These are phyloP conservation scores for Glomus cerebriforme DNA, from an alignment of 192 early-diverging fungal species.

Conservation along the genomic window DNA sequence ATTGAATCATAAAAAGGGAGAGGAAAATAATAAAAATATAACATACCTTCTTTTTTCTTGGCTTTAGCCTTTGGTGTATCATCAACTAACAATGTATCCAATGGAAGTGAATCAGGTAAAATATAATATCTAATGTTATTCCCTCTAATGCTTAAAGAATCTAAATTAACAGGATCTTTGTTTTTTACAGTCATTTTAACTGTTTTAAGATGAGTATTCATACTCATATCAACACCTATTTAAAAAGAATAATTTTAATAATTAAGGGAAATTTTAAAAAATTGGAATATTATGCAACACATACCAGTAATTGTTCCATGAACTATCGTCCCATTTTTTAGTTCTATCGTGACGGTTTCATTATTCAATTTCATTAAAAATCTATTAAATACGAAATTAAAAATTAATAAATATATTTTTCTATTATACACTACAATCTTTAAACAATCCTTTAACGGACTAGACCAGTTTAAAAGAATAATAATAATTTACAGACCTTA, in stretches of 20 bases:
- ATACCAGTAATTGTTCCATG: slow-evolving; percentile 89
- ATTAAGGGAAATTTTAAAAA: neutral
- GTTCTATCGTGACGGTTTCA: slow-evolving; percentile 97
- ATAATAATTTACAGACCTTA: slow-evolving; percentile 6
- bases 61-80: slow-evolving; percentile 92
- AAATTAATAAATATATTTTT: neutral
- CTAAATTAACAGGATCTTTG: slow-evolving; percentile 87
- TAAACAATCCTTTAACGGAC: no score
- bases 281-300: neutral
- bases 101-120: slow-evolving; percentile 90
- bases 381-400: slow-evolving; percentile 46
- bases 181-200: slow-evolving; percentile 98
- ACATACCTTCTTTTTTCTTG: slow-evolving; percentile 74
- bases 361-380: slow-evolving; percentile 98
- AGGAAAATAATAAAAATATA: neutral
- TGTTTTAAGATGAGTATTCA: slow-evolving; percentile 98
- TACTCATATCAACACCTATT: slow-evolving; percentile 94
- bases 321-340: slow-evolving; percentile 98
- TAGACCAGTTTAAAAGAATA: neutral
- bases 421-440: no score
- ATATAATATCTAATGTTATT: slow-evolving; percentile 96
- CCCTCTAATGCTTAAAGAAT: slow-evolving; percentile 93
- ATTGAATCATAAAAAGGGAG: neutral
- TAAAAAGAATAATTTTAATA: neutral
- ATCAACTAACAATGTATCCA: slow-evolving; percentile 95